A percentile compares a stretch with the other conserved stretches of the same genome.
phyloP scores from a whole-genome alignment of 1,284 basidiomycete species.

The Chondrostereum purpureum region DNA sequence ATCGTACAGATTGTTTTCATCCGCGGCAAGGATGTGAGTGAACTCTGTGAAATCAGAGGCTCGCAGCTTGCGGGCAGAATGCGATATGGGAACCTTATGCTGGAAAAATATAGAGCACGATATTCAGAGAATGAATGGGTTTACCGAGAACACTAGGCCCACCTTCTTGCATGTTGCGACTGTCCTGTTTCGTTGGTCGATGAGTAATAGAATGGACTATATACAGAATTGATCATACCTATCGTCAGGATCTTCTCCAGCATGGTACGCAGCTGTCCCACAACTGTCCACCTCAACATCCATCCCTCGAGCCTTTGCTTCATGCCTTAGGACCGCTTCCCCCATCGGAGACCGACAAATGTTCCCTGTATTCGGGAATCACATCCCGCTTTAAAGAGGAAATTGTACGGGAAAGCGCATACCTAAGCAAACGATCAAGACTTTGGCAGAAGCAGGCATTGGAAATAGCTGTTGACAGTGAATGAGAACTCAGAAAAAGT shows the following conservation, averaged over 20 bases:
- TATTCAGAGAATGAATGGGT: no score
- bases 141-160: constrained; percentile 10
- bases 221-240: constrained; percentile 37
- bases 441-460: constrained; percentile 24
- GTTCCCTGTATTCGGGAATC: constrained; percentile 57
- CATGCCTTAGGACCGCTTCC: constrained; percentile 62
- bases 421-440: constrained; percentile 66
- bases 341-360: constrained; percentile 79
- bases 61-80: constrained; percentile 52
- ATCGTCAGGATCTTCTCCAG: constrained; percentile 66
- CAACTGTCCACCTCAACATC: constrained; percentile 65
- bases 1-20: constrained; percentile 56
- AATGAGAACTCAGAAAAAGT: no score
- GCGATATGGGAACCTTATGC: constrained; percentile 56
- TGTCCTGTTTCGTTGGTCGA: no score
- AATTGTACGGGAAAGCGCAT: constrained; percentile 13
- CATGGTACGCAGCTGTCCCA: constrained; percentile 68
- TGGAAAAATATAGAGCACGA: constrained; percentile 19
- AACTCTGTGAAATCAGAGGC: constrained; percentile 56
- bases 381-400: no score
- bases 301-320: constrained; percentile 56
- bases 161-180: constrained; percentile 58
- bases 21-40: constrained; percentile 67
- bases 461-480: no score
- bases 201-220: no score